phyloP scores from a whole-genome alignment of 2,329 filamentous ascomycete genomes.

The Colletotrichum eleusines region DNA sequence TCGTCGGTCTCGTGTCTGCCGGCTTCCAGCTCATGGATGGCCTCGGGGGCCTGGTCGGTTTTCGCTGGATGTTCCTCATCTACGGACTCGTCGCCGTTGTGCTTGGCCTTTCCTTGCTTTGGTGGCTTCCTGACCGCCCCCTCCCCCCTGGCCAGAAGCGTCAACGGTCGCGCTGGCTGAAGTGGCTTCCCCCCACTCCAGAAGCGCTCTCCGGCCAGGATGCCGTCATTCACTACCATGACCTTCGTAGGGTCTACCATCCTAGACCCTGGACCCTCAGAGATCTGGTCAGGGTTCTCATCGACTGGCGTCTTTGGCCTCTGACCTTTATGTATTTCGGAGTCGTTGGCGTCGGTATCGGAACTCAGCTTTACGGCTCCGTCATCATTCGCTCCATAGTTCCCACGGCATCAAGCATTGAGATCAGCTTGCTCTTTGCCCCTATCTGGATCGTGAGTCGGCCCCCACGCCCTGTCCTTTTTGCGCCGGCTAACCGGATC shows the following conservation, averaged over 20 bases:
- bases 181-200: constrained; percentile 75
- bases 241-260: constrained; percentile 85
- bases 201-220: constrained; percentile 83
- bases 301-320: constrained; percentile 92
- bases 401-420: constrained; percentile 76
- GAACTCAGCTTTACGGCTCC: constrained; percentile 87
- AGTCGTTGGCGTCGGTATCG: constrained; percentile 91
- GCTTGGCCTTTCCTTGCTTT: constrained; percentile 79
- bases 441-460: constrained; percentile 88
- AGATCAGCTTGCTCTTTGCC: constrained; percentile 85
- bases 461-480: constrained; percentile 41
- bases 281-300: constrained; percentile 77
- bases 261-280: constrained; percentile 77
- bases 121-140: constrained; percentile 92
- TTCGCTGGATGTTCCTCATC: constrained; percentile 93
- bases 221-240: constrained; percentile 84
- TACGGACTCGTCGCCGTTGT: constrained; percentile 82
- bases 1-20: constrained; percentile 89
- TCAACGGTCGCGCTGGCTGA: constrained; percentile 63
- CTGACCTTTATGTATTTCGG: constrained; percentile 93
- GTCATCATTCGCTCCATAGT: constrained; percentile 88
- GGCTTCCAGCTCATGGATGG: constrained; percentile 95
- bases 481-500: constrained; percentile 11
- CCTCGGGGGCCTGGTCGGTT: constrained; percentile 79
- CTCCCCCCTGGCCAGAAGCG: constrained; percentile 76